Evolutionary conservation across 208 protist genomes (phyloP), one percentile per base, ranked within the genome.

Genomic region (Willaertia magna): DNA sequence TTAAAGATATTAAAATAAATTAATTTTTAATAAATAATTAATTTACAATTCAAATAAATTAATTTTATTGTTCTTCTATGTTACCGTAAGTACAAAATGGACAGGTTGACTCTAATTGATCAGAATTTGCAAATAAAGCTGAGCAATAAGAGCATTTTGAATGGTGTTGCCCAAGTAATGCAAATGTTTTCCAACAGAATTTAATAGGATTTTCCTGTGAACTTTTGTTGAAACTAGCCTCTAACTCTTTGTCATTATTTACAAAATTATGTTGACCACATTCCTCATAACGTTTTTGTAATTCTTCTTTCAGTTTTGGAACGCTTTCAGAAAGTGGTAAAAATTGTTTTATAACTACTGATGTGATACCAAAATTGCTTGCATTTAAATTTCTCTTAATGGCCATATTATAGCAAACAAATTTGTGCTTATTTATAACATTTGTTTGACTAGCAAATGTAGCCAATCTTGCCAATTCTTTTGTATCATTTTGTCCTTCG

Each of bases 361-460:
- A 22, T 43, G 44, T 42, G 4, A 83, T 83, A 26, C 78, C 78
- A 83, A 43, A 83, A n/a, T 83, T 83, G 2, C 18, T 18, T n/a
- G 46, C 78, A 55, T 34, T 6, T 46, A 83, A 40, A 55, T 83
- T 83, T 55, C 78, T 83, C 46, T 83, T 83, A n/a, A 49, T 43
- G 12, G 40, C 43, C 78, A 83, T 83, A 42, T 83, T 83, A 12
- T 42, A 42, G 43, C 46, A 55, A 42, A 83, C 34, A 26, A 55
- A 43, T n/a, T 83, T 49, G 22, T 83, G 78, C 46, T 83, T 83
- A 43, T 40, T 18, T 51, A 81, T 51, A 0, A 51, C n/a, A 18
- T 81, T 81, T 12, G 51, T 81, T 81, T 81, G 76, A 51, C n/a
- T 39, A 30, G 51, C 14, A 26, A 81, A 81, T 4, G 44, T 42